Evolutionary conservation across 352 stramenopile species (phyloP).

Genomic region (Globisporangium echinulatum): DNA sequence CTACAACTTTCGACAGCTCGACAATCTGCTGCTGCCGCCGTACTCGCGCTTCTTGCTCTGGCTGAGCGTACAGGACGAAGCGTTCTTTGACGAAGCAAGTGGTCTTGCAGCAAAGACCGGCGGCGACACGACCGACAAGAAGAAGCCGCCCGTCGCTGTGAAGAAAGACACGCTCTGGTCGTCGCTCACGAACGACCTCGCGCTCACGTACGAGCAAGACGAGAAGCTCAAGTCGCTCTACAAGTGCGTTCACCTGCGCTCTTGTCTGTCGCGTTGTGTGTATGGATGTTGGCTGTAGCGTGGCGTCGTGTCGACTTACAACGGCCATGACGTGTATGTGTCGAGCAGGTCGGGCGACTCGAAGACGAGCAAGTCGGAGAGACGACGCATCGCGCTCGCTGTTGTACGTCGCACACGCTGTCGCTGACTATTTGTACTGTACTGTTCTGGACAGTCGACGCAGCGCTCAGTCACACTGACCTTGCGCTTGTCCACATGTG

Average conservation of each 20-base stretch:
- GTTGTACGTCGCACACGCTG: slow-evolving; percentile 34
- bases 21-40: slow-evolving; percentile 79
- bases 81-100: slow-evolving; percentile 75
- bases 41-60: slow-evolving; percentile 87
- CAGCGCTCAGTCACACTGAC: too few species aligned
- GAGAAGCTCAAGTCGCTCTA: slow-evolving; percentile 86
- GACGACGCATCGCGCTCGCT: slow-evolving; percentile 71
- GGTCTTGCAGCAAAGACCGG: slow-evolving; percentile 33
- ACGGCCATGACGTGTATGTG: neutral
- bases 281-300: neutral
- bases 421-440: too few species aligned
- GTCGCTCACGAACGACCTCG: slow-evolving; percentile 66
- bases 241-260: slow-evolving; percentile 76
- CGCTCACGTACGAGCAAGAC: slow-evolving; percentile 85
- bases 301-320: neutral
- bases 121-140: slow-evolving; percentile 53
- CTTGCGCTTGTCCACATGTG: neutral
- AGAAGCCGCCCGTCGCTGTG: slow-evolving; percentile 49
- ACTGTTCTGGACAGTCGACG: neutral
- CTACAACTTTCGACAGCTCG: slow-evolving; percentile 86
- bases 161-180: slow-evolving; percentile 85
- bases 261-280: neutral
- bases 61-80: slow-evolving; percentile 83
- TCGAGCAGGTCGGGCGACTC: slow-evolving; percentile 52
- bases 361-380: slow-evolving; percentile 80